Percentiles rank a stretch among this genome's conserved stretches.
Evolutionary conservation across 441 rosid genomes (phyloP).

Genomic region (Populus tomentosa): DNA sequence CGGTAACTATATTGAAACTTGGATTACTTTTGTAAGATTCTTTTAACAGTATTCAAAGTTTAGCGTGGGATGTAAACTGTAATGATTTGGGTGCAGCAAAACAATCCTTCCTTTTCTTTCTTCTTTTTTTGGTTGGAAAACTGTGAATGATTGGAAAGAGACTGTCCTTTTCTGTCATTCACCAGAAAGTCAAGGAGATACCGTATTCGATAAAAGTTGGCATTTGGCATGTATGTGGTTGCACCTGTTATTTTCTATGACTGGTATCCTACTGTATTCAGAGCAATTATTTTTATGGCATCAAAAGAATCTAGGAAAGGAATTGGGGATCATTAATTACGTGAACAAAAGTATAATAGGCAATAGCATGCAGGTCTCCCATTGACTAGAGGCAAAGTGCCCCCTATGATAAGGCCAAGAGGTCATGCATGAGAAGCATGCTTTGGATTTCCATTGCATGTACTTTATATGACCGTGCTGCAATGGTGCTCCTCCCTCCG

Average conservation of each 20-base stretch:
- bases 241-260: too few species aligned
- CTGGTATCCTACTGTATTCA: too few species aligned
- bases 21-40: neutral
- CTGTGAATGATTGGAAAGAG: neutral
- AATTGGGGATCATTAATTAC: neutral
- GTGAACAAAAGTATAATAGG: neutral
- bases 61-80: neutral
- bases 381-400: constrained; percentile 3
- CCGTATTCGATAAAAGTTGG: neutral
- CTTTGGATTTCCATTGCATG: neutral
- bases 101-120: neutral
- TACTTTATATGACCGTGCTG: neutral
- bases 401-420: neutral
- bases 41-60: neutral
- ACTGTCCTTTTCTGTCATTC: neutral
- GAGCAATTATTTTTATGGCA: neutral
- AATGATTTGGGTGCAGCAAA: neutral
- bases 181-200: neutral
- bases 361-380: neutral
- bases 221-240: neutral
- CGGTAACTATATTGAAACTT: neutral
- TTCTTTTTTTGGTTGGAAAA: neutral
- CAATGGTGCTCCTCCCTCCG: neutral
- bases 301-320: neutral
- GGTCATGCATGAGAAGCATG: neutral